Base-by-base conservation (phyloP, 2,329 filamentous ascomycete species). In the Verticillium zaregamsianum region DNA sequence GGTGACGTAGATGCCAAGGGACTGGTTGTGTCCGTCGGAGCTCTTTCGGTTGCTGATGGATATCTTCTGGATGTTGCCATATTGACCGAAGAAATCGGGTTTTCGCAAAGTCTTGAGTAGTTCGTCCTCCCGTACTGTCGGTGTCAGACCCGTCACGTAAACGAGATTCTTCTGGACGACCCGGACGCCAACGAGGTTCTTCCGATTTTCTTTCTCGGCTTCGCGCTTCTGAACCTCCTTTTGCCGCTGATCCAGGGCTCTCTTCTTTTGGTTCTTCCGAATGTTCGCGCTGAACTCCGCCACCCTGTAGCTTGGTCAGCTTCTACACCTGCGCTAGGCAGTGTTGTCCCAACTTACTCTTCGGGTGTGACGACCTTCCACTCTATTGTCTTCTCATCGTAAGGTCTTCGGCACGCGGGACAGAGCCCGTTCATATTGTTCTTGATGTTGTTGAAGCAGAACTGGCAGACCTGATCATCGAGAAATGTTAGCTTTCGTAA, bases 401-500 rank as follows among this genome's bases (percentile, higher is more conserved):
- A 99, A 6, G 92, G 90, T 74, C 95, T 86, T 77, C 95, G 88
- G 75, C 95, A 99, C 68, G 96, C 96, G n/a, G 95, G 95, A 76
- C 95, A 99, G 62, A 97, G 85, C 39, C 94, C 93, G 73, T 97
- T 98, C 85, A 97, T 93, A 70, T 97, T 97, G 70, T 91, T 96
- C 79, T 96, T 96, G 75, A 99, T 96, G 75, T 98, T 99, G 79
- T 99, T 97, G 82, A 94, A 99, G 80, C 95, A 99, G 79, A 99
- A 99, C 82, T 99, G 96, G 78, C 95, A 99, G 75, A 99, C 94
- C 93, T 97, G 71, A 55, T 28, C 59, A 59, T 23, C n/a, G 54
- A 54, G 40, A 66, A 56, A 52, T 64, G 63, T 67, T 59, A 66
- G 45, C 31, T 57, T 28, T 31, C 23, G 25, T 5, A 31, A 20